Evolutionary conservation across 2,329 filamentous ascomycete genomes (phyloP), one percentile per base, ranked within the genome.

Genomic region (Zymoseptoria ardabiliae): DNA sequence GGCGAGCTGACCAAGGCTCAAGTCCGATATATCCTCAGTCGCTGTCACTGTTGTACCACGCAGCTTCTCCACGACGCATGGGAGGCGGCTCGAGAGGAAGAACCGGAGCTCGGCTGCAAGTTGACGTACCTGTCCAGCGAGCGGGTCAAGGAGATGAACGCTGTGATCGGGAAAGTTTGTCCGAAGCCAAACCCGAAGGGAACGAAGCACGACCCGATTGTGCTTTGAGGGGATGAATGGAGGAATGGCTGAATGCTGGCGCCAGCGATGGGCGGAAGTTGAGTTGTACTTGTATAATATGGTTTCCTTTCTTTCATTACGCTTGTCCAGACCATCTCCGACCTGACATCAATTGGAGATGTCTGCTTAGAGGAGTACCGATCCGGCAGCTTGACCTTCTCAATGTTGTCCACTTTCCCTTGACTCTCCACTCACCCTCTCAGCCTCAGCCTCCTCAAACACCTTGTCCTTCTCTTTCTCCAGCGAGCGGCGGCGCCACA

Each of bases 1-100:
- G 53, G 56, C 11, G 54, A 56, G 23, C 41, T 51, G 13, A 56
- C 59, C 6, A 19, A 52, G 7, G 30, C 35, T 3, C 28, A 61
- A 17, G 30, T 61, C 1, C 53, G 50, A 6, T 61, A 50, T 50
- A 56, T 61, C 25, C 54, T 61, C 49, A 55, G 48, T 17, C 35
- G 56, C 17, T 53, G 53, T 21, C 28, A 10, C 22, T 61, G 59
- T 20, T 21, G 19, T 4, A 35, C 25, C 11, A 54, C 53, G 23
- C 19, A 35, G n/a, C 7, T 28, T 11, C 41, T 58, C 20, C 19
- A 58, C 21, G n/a, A 51, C 10, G 30, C 49, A n/a, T 61, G 56
- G 56, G 30, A 56, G 49, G 11, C 2, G 35, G 35, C 35, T n/a
- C 11, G 35, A 7, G 11, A 45, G 13, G 35, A 17, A 45, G 13